A percentile compares a stretch with the other conserved stretches of the same genome.
phyloP scores from a whole-genome alignment of 1,139 yeast species.

The Candida smagusa region DNA sequence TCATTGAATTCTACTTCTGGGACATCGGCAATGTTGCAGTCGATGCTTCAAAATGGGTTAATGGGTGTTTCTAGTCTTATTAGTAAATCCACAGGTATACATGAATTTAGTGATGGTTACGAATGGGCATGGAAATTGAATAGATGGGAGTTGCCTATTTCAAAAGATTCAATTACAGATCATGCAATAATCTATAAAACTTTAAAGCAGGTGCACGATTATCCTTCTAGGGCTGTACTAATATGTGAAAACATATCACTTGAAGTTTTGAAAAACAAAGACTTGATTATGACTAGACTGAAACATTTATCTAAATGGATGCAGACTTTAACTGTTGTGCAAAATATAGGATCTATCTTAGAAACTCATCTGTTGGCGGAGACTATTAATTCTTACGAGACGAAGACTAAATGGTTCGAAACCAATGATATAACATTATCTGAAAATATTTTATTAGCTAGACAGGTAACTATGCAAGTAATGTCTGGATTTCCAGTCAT shows the following conservation, averaged over 20 bases:
- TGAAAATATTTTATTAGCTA: conserved; percentile 40
- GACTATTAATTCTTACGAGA: conserved; percentile 8
- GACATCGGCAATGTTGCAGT: conserved; percentile 21
- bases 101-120: conserved; percentile 13
- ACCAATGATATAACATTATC: conserved; percentile 28
- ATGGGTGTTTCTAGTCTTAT: conserved; percentile 45
- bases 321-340: conserved; percentile 33
- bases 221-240: conserved; percentile 14
- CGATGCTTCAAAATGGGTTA: conserved; percentile 46
- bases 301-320: conserved; percentile 25
- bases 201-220: conserved; percentile 40
- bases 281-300: conserved; percentile 13
- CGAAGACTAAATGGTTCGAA: conserved; percentile 36
- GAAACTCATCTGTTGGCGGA: conserved; percentile 3
- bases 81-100: conserved; percentile 13
- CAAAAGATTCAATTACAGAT: conserved; percentile 26
- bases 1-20: conserved; percentile 13
- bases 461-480: conserved; percentile 34
- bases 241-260: conserved; percentile 19
- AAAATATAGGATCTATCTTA: conserved; percentile 21
- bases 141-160: conserved; percentile 64
- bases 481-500: conserved; percentile 12
- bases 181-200: conserved; percentile 46
- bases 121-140: conserved; percentile 71
- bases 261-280: conserved; percentile 15